Evolutionary conservation across 345 rosid genomes (phyloP), one percentile per base, ranked within the genome.

Genomic region (Luvunga scandens): DNA sequence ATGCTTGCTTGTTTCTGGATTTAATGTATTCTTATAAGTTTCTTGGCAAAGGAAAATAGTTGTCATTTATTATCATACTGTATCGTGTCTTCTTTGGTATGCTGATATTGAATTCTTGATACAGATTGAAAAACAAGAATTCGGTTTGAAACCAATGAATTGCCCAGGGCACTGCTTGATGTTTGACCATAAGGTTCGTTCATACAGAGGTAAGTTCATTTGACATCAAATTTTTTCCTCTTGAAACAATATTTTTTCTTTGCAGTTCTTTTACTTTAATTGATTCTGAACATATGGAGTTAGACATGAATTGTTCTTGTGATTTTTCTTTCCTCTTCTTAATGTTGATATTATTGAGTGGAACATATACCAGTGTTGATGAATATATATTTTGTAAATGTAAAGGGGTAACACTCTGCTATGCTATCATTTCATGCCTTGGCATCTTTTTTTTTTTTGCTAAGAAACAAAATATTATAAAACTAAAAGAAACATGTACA

Each of bases 91-190:
- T 27, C 62, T 48, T 75, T 63, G 56, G 21, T 70, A 65, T 61
- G 53, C 30, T 75, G 55, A 42, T 80, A n/a, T 19, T 70, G 70
- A 53, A 57, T 81, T 73, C 76, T 59, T 83, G 73, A 6, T 68
- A 67, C 87, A 97, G 98, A 83, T 97, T 86, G 98, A 94, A 69
- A 91, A 94, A 75, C 96, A 97, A 83, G 99, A 94, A 82, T 97
- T 93, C 71, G 98, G 98, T 70, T 88, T 97, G 83, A 97, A 94
- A 82, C 98, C 98, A 80, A 97, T 94, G 98, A 97, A 97, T 81
- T 94, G 98, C 80, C 98, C 98, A 45, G 96, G 98, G 39, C 99
- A 97, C 81, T 94, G 99, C 84, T 88, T 97, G 86, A 93, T 97
- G 87, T 97, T 97, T 89, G 89, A 88, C 83, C 92, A 91, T 72